phyloP scores from a whole-genome alignment of 768 basidiomycete genomes.

The Roridomyces roridus region DNA sequence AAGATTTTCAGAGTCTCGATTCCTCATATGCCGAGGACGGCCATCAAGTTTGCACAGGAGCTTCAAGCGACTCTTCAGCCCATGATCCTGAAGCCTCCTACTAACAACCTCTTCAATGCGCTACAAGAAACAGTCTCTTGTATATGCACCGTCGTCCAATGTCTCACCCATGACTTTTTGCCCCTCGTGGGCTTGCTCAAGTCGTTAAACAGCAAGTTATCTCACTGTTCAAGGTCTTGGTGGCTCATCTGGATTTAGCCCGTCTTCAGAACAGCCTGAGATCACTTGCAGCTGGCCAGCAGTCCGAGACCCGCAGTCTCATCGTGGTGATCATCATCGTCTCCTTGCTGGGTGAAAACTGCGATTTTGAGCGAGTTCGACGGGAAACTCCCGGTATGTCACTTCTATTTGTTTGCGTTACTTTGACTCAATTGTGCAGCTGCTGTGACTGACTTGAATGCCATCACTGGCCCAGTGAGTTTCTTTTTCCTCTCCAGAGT shows the following conservation, averaged over 20 bases:
- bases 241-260: conserved; percentile 39
- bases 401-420: neutral
- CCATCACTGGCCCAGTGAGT: conserved; percentile 57
- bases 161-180: conserved; percentile 86
- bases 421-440: conserved; percentile 38
- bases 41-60: conserved; percentile 86
- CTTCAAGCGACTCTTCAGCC: conserved; percentile 83
- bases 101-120: conserved; percentile 55
- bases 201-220: conserved; percentile 77
- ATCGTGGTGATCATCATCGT: conserved; percentile 84
- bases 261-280: conserved; percentile 66
- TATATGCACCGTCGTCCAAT: conserved; percentile 83
- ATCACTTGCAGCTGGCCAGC: conserved; percentile 45
- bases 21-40: conserved; percentile 89
- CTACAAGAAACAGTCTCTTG: conserved; percentile 94
- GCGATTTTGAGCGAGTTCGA: conserved; percentile 83
- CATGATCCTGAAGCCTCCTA: conserved; percentile 89
- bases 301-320: conserved; percentile 60
- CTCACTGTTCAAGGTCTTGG: neutral
- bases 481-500: neutral
- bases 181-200: conserved; percentile 81
- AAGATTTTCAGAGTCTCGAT: conserved; percentile 88
- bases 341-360: conserved; percentile 86
- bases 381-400: conserved; percentile 64
- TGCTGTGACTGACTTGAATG: conserved; percentile 60